Conservation (phyloP, 129 eudicot genomes). For the Erigeron canadensis region DNA sequence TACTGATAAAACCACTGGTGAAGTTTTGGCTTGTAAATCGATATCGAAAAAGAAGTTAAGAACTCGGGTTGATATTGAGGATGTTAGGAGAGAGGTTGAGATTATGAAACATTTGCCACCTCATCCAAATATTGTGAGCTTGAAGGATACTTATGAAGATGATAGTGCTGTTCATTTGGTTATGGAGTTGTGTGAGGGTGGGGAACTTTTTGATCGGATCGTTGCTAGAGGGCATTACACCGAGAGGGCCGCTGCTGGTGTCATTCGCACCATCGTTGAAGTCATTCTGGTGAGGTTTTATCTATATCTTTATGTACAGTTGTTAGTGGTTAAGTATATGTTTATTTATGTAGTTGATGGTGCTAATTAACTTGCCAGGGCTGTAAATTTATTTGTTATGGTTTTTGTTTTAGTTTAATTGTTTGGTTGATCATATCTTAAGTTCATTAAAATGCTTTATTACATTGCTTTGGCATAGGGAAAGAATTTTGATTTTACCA, state of each 20-base stretch:
- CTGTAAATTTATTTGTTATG: constrained; percentile 5
- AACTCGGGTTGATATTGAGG: constrained; percentile 80
- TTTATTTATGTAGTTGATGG: not conserved
- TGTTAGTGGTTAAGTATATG: not conserved
- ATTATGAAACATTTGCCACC: constrained; percentile 78
- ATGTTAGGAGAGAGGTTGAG: constrained; percentile 87
- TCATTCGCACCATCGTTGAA: constrained; percentile 72
- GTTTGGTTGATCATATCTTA: not conserved
- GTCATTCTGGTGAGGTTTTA: constrained; percentile 67
- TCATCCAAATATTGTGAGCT: constrained; percentile 68
- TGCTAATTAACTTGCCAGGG: constrained; percentile 7
- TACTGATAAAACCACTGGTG: constrained; percentile 61
- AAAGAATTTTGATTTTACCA: not conserved
- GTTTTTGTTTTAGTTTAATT: not conserved
- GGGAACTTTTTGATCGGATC: constrained; percentile 83
- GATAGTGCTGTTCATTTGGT: constrained; percentile 78
- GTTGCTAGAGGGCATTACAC: constrained; percentile 93
- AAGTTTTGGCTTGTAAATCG: constrained; percentile 69
- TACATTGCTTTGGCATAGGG: not conserved
- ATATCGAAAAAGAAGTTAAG: constrained; percentile 82
- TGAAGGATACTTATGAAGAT: constrained; percentile 88
- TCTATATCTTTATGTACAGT: not conserved
- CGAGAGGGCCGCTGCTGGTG: constrained; percentile 83
- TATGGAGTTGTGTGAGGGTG: constrained; percentile 93
- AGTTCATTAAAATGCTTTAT: not conserved